Conservation (phyloP, 352 stramenopile species). For the Phytophthora palmivora region DNA sequence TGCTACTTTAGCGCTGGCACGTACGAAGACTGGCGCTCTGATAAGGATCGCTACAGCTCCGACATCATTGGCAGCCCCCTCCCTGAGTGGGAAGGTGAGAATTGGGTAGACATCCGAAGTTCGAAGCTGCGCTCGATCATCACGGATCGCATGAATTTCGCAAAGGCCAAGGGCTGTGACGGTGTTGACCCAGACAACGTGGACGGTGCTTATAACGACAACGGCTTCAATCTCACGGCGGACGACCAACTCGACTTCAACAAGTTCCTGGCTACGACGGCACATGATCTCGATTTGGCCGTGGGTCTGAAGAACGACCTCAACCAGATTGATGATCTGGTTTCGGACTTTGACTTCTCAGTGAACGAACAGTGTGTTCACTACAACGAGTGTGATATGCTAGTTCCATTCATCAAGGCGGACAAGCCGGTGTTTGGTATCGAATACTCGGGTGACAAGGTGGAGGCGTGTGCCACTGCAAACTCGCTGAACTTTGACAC, state of each 20-base stretch:
- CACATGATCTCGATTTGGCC: constrained; percentile 43
- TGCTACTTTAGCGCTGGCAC: constrained; percentile 71
- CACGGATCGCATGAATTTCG: constrained; percentile 47
- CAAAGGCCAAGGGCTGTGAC: constrained; percentile 58
- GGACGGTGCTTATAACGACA: constrained; percentile 50
- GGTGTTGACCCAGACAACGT: constrained; percentile 68
- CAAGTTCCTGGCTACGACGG: constrained; percentile 46
- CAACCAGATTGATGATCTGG: constrained; percentile 44
- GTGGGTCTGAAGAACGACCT: constrained; percentile 70
- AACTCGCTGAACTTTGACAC: constrained; percentile 52
- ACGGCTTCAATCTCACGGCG: constrained; percentile 41
- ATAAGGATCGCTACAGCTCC: constrained; percentile 45
- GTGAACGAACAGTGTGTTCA: constrained; percentile 67
- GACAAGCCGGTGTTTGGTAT: constrained; percentile 69
- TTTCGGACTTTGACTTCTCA: constrained; percentile 59
- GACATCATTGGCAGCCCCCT: constrained; percentile 42
- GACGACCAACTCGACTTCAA: constrained; percentile 59
- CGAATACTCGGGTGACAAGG: constrained; percentile 58
- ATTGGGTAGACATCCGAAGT: constrained; percentile 48
- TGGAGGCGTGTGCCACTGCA: constrained; percentile 27
- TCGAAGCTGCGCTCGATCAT: constrained; percentile 48
- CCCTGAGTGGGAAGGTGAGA: constrained; percentile 47
- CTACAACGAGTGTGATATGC: constrained; percentile 53
- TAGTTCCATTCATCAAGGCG: constrained; percentile 48
- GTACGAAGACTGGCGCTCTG: constrained; percentile 58